Conservation (phyloP, 2,329 filamentous ascomycete genomes). For the Talaromyces sp. region DNA sequence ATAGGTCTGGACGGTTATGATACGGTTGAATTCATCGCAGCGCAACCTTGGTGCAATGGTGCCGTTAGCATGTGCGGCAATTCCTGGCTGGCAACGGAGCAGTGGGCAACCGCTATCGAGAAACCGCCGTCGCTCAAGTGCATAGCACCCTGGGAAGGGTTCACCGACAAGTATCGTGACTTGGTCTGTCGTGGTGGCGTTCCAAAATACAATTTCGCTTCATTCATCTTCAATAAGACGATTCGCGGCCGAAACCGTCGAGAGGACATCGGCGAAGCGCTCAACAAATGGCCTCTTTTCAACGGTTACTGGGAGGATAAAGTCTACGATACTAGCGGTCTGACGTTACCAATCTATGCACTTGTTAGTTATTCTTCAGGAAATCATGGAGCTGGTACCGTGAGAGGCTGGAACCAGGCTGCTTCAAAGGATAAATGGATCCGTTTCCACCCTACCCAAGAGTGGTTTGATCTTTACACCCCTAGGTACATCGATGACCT, state of each 20-base stretch:
- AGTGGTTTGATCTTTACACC: conserved; percentile 1
- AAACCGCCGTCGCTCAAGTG: neutral
- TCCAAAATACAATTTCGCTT: neutral
- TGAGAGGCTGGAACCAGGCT: neutral
- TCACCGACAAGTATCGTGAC: neutral
- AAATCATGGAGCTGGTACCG: neutral
- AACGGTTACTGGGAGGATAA: neutral
- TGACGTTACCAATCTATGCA: neutral
- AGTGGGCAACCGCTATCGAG: neutral
- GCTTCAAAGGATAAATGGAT: neutral
- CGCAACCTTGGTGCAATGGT: neutral
- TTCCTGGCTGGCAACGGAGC: neutral
- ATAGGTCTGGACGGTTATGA: neutral
- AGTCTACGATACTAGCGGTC: neutral
- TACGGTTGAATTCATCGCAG: neutral
- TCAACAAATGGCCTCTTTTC: neutral
- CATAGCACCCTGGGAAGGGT: neutral
- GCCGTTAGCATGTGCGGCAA: neutral
- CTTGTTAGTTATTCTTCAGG: neutral
- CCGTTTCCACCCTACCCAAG: neutral
- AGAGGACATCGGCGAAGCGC: neutral
- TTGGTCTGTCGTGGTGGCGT: neutral
- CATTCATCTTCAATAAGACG: neutral
- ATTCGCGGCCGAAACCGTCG: neutral
- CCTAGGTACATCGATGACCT: neutral